Percentiles rank a stretch among this genome's conserved stretches.
These are phyloP conservation scores for Aureobasidium sp. DNA, from an alignment of 2,329 filamentous ascomycete species.

Conservation along the genomic window DNA sequence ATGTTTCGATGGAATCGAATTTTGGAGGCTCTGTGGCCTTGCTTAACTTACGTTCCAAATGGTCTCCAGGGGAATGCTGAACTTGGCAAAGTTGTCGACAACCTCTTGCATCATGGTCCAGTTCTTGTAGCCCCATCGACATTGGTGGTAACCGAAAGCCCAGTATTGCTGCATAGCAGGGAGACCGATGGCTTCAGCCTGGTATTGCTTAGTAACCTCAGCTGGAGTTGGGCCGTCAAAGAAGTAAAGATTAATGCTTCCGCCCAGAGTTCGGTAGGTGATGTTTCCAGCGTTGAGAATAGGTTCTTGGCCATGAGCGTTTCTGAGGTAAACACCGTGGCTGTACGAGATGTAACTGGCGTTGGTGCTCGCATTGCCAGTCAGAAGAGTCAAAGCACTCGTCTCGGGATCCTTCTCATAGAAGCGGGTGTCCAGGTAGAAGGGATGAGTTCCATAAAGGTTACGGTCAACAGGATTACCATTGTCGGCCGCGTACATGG, in stretches of 20 bases:
- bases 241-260: conserved; percentile 73
- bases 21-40: not conserved
- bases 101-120: conserved; percentile 60
- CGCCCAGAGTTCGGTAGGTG: conserved; percentile 69
- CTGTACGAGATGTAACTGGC: conserved; percentile 59
- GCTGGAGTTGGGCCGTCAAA: conserved; percentile 64
- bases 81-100: conserved; percentile 46
- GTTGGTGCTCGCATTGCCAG: conserved; percentile 45
- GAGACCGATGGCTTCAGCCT: conserved; percentile 57
- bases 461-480: conserved; percentile 58
- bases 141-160: conserved; percentile 76
- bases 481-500: conserved; percentile 61
- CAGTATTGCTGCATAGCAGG: conserved; percentile 78
- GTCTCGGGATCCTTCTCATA: conserved; percentile 49
- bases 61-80: conserved; percentile 51
- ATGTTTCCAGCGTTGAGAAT: conserved; percentile 57
- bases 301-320: conserved; percentile 69
- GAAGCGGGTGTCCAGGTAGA: conserved; percentile 75
- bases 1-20: not conserved
- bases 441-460: conserved; percentile 68
- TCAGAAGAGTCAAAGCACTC: conserved; percentile 46
- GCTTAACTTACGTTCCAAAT: conserved; percentile 33
- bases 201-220: conserved; percentile 65
- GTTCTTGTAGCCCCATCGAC: conserved; percentile 65
- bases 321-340: conserved; percentile 71